A percentile compares a stretch with the other conserved stretches of the same genome.
Conservation (phyloP, 208 protist genomes). For the Trichomonas vaginalis region DNA sequence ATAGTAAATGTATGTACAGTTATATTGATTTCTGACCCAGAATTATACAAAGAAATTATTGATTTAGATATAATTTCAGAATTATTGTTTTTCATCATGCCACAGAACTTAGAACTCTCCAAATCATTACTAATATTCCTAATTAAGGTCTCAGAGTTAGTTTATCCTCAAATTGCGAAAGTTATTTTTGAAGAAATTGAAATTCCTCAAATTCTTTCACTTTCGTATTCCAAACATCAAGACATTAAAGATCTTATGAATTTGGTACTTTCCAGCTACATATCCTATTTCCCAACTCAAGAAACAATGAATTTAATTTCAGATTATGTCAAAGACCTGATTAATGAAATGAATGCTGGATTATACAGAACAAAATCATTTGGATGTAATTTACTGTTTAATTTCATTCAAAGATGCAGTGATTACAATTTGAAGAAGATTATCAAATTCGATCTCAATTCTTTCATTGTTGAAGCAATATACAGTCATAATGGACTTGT, state of each 20-base stretch:
- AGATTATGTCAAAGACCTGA: neutral
- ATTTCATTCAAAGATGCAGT: neutral
- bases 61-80: neutral
- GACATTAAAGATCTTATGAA: neutral
- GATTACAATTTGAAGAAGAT: neutral
- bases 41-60: neutral
- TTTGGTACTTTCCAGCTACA: neutral
- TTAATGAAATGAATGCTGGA: neutral
- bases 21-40: neutral
- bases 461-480: neutral
- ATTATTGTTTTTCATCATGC: neutral
- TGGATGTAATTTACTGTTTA: neutral
- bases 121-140: neutral
- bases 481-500: neutral
- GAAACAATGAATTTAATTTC: neutral
- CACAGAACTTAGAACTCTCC: neutral
- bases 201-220: neutral
- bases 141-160: neutral
- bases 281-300: neutral
- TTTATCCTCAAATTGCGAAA: neutral
- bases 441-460: neutral
- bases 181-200: neutral
- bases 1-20: neutral
- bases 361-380: neutral
- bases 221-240: neutral